A percentile compares a stretch with the other conserved stretches of the same genome.
Conservation (phyloP, 208 protist species). For the Herpetomonas tarakana region DNA sequence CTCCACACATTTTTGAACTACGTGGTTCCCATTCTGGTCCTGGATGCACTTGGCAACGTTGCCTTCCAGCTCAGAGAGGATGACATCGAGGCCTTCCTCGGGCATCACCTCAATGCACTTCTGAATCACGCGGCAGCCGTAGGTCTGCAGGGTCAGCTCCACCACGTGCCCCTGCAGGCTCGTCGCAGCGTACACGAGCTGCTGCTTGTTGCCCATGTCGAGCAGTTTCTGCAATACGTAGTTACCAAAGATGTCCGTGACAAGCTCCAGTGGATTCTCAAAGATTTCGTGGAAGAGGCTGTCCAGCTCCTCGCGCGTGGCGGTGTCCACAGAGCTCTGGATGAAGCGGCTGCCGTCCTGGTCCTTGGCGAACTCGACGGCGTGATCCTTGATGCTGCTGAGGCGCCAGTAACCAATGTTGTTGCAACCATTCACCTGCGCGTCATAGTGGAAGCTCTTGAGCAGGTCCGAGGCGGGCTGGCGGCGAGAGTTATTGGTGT, state of each 20-base stretch:
- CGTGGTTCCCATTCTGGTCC: slow-evolving; percentile 99
- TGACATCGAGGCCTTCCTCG: slow-evolving; percentile 75
- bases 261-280: slow-evolving; percentile 83
- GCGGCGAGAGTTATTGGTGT: slow-evolving; percentile 10
- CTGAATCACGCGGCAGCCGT: slow-evolving; percentile 99
- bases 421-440: slow-evolving; percentile 30
- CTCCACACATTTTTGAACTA: slow-evolving; percentile 99
- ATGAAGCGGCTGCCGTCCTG: slow-evolving; percentile 98
- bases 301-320: slow-evolving; percentile 79
- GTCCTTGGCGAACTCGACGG: slow-evolving; percentile 95
- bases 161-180: slow-evolving; percentile 91
- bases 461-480: slow-evolving; percentile 66
- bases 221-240: slow-evolving; percentile 99
- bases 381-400: slow-evolving; percentile 85
- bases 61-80: slow-evolving; percentile 92
- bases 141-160: slow-evolving; percentile 93
- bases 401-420: slow-evolving; percentile 52
- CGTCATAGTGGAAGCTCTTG: slow-evolving; percentile 58
- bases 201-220: slow-evolving; percentile 89
- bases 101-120: slow-evolving; percentile 96
- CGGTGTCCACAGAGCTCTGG: slow-evolving; percentile 94
- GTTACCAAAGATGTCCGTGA: slow-evolving; percentile 99
- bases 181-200: slow-evolving; percentile 80
- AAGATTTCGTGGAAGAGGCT: slow-evolving; percentile 93
- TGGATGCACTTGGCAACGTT: slow-evolving; percentile 97